Evolutionary conservation across 2,329 filamentous ascomycete species (phyloP), one percentile per base, ranked within the genome.

Genomic region (Ambrosiella beaveri): DNA sequence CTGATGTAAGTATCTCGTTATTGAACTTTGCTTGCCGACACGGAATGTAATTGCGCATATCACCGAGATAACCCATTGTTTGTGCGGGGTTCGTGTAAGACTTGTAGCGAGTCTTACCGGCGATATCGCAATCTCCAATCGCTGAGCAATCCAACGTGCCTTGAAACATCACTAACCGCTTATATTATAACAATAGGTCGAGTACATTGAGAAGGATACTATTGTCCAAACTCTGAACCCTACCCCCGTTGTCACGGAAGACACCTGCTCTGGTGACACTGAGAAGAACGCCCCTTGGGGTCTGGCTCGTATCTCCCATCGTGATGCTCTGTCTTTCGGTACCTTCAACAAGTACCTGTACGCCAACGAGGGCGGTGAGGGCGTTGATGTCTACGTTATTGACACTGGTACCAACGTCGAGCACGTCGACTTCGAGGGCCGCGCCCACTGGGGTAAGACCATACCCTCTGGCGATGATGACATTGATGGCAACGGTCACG

Each of bases 271-370:
- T n/a, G 71, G 73, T 63, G 78, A 85, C 68, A 76, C 81, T 7
- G 88, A 98, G 81, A 93, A 88, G 78, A 85, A 88, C 71, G 87
- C 94, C 63, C 93, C 93, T n/a, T 98, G 94, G 93, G 93, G 94
- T 75, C 80, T 98, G 64, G 93, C 94, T 65, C 88, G 93, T 82
- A 87, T 98, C 74, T 98, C 93, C 39, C 93, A 98, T 78, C 88
- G 93, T 65, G 78, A 93, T 64, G 78, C 79, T 63, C 79, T 98
- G 64, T 85, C 80, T 70, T 97, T 98, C 69, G 85, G 86, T 65
- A 90, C 82, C 71, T 97, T 93, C 76, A 97, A 96, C 81, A 96
- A 97, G 77, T 98, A 98, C 77, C 80, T 97, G 41, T 98, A 93
- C 71, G 80, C 89, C 59, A 78, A 80, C 59, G 85, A 94, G 57